These are phyloP conservation scores for Citrus unshiu DNA, from an alignment of 345 rosid genomes.

Conservation along the genomic window DNA sequence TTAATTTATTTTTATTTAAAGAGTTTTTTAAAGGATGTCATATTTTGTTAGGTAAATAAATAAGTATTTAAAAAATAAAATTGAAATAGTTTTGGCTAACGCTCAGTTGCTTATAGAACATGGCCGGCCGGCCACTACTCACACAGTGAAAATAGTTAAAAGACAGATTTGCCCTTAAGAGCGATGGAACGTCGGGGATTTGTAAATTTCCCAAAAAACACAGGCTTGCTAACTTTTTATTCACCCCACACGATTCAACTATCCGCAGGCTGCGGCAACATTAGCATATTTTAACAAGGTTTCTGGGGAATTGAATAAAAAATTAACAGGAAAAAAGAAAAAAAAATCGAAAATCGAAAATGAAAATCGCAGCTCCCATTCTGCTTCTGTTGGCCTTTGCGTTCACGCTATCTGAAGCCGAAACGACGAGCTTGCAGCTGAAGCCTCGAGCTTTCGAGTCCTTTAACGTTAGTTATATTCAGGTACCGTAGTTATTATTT, in stretches of 20 bases:
- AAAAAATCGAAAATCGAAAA: neutral
- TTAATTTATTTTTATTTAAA: too few species aligned
- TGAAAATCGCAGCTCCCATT: conserved; percentile 18
- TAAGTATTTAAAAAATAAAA: too few species aligned
- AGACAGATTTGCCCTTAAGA: neutral
- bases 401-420: conserved; percentile 18
- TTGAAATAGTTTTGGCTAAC: too few species aligned
- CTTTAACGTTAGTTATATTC: conserved; percentile 60
- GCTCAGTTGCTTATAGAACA: too few species aligned
- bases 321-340: too few species aligned
- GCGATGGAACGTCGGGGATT: too few species aligned
- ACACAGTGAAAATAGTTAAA: neutral
- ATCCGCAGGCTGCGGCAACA: too few species aligned
- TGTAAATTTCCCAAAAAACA: neutral
- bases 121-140: too few species aligned
- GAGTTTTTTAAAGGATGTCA: rapidly evolving
- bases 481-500: conserved; percentile 26
- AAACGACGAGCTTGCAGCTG: conserved; percentile 15
- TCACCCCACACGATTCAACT: neutral
- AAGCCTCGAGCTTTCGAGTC: conserved; percentile 44
- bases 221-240: too few species aligned
- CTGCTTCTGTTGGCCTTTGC: conserved; percentile 23
- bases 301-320: too few species aligned
- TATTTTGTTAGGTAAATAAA: too few species aligned
- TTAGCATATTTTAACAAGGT: too few species aligned